Conservation (phyloP, 352 stramenopile species). For the Pythium graminicola region DNA sequence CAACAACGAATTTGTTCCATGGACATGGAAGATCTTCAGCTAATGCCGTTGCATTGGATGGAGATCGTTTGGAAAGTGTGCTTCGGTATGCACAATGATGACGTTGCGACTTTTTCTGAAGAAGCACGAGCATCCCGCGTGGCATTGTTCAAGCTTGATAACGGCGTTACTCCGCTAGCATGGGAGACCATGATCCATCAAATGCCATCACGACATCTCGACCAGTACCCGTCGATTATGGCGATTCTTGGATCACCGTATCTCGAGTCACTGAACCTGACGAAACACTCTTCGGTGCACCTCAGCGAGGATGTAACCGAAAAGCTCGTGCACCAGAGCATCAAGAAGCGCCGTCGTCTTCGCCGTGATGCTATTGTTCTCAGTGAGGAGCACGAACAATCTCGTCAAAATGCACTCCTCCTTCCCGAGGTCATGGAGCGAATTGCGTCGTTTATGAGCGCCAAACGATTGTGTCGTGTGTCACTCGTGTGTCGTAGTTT, state of each 20-base stretch:
- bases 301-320: background rate
- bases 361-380: conserved; percentile 7
- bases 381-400: conserved; percentile 31
- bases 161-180: background rate
- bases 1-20: conserved; percentile 26
- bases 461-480: conserved; percentile 58
- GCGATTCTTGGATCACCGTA: conserved; percentile 2
- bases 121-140: conserved; percentile 13
- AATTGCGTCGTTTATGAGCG: conserved; percentile 64
- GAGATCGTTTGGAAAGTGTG: conserved; percentile 43
- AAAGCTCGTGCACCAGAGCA: background rate
- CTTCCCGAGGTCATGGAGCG: conserved; percentile 60
- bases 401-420: conserved; percentile 43
- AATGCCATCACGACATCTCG: conserved; percentile 5
- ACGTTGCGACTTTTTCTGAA: conserved; percentile 33
- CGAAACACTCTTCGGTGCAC: background rate
- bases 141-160: background rate
- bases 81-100: conserved; percentile 34
- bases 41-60: conserved; percentile 52
- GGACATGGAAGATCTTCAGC: conserved; percentile 35
- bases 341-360: conserved; percentile 5
- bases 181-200: conserved; percentile 1
- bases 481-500: conserved; percentile 46
- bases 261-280: conserved; percentile 3
- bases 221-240: conserved; percentile 9